These are phyloP conservation scores for Linaria vulgaris DNA, from an alignment of 257 asterid genomes.

Conservation along the genomic window DNA sequence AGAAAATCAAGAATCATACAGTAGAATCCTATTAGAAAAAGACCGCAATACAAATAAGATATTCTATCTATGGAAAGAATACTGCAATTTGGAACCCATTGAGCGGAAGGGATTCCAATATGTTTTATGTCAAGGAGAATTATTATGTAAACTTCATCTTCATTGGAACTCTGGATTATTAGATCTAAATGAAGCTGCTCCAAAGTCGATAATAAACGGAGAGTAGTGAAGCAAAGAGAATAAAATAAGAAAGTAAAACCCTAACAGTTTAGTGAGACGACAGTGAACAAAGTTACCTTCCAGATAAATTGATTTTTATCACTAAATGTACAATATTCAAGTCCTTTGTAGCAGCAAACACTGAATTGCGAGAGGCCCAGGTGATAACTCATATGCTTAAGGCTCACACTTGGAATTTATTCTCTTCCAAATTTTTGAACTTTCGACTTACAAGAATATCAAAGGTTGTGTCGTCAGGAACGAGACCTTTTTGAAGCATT, in stretches of 20 bases:
- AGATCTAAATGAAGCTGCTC: neutral
- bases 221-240: constrained; percentile 12
- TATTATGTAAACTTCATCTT: neutral
- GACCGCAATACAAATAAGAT: too few relatives aligned
- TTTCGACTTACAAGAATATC: constrained; percentile 62
- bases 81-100: too few relatives aligned
- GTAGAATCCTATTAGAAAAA: too few relatives aligned
- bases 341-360: constrained; percentile 1
- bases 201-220: neutral
- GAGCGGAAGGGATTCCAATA: too few relatives aligned
- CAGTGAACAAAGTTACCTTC: constrained; percentile 16
- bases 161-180: neutral
- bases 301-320: neutral
- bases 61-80: too few relatives aligned
- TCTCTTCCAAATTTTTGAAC: constrained; percentile 23
- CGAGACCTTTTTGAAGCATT: constrained; percentile 78
- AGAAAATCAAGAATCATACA: too few relatives aligned
- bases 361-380: constrained; percentile 5
- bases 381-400: constrained; percentile 25
- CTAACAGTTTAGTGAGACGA: neutral
- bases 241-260: neutral
- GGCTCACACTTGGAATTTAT: constrained; percentile 26
- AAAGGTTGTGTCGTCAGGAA: constrained; percentile 55
- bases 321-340: neutral
- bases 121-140: too few relatives aligned